Evolutionary conservation across 2,329 filamentous ascomycete genomes (phyloP).

Genomic region (Penicillium frequentans): DNA sequence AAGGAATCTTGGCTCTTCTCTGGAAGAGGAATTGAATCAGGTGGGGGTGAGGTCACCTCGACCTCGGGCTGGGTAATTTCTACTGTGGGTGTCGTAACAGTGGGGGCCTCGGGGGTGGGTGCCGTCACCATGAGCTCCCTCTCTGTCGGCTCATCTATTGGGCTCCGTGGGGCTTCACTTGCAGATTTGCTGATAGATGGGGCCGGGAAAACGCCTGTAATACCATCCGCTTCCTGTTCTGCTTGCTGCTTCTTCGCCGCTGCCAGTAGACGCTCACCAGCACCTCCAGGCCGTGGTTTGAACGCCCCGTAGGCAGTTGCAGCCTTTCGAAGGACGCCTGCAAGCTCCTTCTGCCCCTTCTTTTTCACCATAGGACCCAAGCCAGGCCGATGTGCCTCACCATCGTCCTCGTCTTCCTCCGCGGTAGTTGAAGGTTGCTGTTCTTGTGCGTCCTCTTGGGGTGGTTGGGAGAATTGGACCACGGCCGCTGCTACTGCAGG

Average conservation of each 20-base stretch:
- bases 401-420: conserved; percentile 43
- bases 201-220: conserved; percentile 82
- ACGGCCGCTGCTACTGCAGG: conserved; percentile 16
- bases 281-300: conserved; percentile 84
- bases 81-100: conserved; percentile 32
- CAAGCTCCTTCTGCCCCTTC: conserved; percentile 70
- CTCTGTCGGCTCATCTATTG: conserved; percentile 30
- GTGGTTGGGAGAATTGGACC: neutral
- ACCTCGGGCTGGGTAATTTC: conserved; percentile 38
- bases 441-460: conserved; percentile 1
- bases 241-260: conserved; percentile 55
- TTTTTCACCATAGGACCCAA: conserved; percentile 89
- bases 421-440: conserved; percentile 12
- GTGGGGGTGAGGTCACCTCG: conserved; percentile 25
- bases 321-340: conserved; percentile 76
- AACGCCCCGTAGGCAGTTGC: conserved; percentile 72
- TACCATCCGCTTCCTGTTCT: conserved; percentile 75
- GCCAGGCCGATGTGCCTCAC: conserved; percentile 66
- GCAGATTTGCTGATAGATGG: conserved; percentile 53
- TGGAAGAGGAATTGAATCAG: conserved; percentile 23
- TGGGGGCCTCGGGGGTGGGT: conserved; percentile 16
- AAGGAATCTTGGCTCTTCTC: conserved; percentile 24
- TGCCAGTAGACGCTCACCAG: conserved; percentile 73
- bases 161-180: conserved; percentile 38
- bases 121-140: conserved; percentile 29